A percentile compares a stretch with the other conserved stretches of the same genome.
Conservation (phyloP, 495 filamentous ascomycete species). For the Neurospora sp. region DNA sequence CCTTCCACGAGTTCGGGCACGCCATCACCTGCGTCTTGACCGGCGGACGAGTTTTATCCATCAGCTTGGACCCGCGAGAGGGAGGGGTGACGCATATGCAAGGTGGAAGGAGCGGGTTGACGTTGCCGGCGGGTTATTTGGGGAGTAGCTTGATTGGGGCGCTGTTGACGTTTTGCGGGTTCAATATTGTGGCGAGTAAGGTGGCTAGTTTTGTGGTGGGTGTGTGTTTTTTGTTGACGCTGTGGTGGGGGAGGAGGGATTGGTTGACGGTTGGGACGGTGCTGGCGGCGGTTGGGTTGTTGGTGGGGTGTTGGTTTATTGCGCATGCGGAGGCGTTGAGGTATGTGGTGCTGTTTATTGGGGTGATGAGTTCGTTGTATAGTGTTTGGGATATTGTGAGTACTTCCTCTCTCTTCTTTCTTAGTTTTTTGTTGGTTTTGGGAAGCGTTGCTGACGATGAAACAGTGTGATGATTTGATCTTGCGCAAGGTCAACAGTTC, state of each 20-base stretch:
- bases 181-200: conserved; percentile 71
- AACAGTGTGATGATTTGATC: conserved; percentile 68
- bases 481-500: conserved; percentile 71
- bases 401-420: conserved; percentile 11
- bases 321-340: conserved; percentile 59
- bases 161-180: conserved; percentile 69
- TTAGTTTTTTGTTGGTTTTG: no score
- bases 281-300: conserved; percentile 54
- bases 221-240: conserved; percentile 62
- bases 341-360: conserved; percentile 73
- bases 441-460: not conserved
- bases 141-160: conserved; percentile 68
- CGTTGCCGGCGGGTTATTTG: conserved; percentile 67
- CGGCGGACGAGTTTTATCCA: conserved; percentile 63
- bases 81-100: conserved; percentile 69
- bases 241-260: conserved; percentile 72
- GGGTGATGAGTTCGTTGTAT: conserved; percentile 68
- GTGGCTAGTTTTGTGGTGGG: conserved; percentile 62
- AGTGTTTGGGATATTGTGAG: conserved; percentile 78
- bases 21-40: conserved; percentile 64
- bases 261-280: conserved; percentile 67
- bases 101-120: conserved; percentile 65
- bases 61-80: conserved; percentile 49
- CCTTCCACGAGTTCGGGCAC: conserved; percentile 77
- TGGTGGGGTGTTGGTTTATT: conserved; percentile 75